Percentiles rank a stretch among this genome's conserved stretches.
Conservation (phyloP, 2,329 filamentous ascomycete genomes). For the Cucurbitaria berberidis region DNA sequence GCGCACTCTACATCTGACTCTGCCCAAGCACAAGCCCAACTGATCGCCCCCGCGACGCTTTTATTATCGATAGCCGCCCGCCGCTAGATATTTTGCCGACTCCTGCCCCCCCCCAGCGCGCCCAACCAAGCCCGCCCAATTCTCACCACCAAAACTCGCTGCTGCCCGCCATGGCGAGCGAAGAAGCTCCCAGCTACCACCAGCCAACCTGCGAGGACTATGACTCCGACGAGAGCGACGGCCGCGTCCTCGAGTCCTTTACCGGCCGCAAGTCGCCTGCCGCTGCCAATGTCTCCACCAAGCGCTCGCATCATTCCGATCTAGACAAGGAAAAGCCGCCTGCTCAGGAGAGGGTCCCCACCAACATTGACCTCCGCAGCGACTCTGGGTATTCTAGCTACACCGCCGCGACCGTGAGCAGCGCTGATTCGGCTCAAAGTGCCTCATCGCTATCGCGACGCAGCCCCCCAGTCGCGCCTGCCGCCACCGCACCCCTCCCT, state of each 20-base stretch:
- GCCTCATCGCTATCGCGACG: constrained; percentile 35
- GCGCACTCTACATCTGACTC: constrained; percentile 21
- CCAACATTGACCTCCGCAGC: constrained; percentile 58
- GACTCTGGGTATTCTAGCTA: constrained; percentile 69
- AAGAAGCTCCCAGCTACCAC: constrained; percentile 23
- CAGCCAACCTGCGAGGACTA: constrained; percentile 49
- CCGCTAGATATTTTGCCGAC: constrained; percentile 28
- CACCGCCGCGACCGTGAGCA: constrained; percentile 59
- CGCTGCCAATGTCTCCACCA: constrained; percentile 59
- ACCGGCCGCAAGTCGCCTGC: constrained; percentile 53
- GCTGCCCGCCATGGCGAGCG: constrained; percentile 29
- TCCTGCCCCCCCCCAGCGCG: constrained; percentile 8
- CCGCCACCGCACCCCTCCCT: constrained; percentile 18
- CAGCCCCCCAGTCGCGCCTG: constrained; percentile 32
- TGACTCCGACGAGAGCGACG: constrained; percentile 48
- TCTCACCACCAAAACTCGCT: constrained; percentile 9
- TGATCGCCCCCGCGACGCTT: constrained; percentile 20
- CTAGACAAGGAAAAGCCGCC: constrained; percentile 42
- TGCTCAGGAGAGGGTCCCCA: constrained; percentile 26
- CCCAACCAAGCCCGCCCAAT: constrained; percentile 12
- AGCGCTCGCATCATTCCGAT: constrained; percentile 52
- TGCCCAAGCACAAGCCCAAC: constrained; percentile 23
- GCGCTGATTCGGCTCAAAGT: constrained; percentile 60
- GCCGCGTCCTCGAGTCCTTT: constrained; percentile 30
- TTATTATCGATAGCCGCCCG: constrained; percentile 26